phyloP scores from a whole-genome alignment of 2,329 filamentous ascomycete species.

The Tolypocladium tropicale region DNA sequence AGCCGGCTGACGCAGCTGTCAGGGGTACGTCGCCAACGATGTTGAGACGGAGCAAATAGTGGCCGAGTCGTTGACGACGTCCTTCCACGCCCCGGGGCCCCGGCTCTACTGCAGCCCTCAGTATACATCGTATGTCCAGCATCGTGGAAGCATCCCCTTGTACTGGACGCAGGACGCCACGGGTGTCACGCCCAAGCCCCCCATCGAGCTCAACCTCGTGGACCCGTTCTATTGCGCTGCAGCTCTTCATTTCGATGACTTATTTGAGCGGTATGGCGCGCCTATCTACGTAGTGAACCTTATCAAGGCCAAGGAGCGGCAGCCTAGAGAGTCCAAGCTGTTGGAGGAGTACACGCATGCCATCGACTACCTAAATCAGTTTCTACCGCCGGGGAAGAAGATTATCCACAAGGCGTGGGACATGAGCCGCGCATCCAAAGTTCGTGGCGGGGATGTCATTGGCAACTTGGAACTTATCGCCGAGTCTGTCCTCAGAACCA shows the following conservation, averaged over 20 bases:
- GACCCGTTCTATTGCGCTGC: constrained; percentile 94
- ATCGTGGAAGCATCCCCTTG: constrained; percentile 89
- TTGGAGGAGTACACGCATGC: constrained; percentile 79
- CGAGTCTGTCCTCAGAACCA: constrained; percentile 73
- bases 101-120: constrained; percentile 78
- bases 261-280: constrained; percentile 87
- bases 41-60: constrained; percentile 99
- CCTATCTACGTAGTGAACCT: constrained; percentile 88
- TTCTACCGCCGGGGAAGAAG: constrained; percentile 70
- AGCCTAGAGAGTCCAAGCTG: constrained; percentile 83
- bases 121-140: constrained; percentile 94
- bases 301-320: constrained; percentile 80
- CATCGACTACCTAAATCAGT: constrained; percentile 89
- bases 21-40: constrained; percentile 92
- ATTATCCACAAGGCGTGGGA: constrained; percentile 96
- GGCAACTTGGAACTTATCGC: constrained; percentile 82
- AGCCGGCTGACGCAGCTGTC: background rate
- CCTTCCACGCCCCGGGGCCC: constrained; percentile 85
- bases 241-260: constrained; percentile 86
- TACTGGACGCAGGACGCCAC: constrained; percentile 97
- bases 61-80: constrained; percentile 86
- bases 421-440: constrained; percentile 93
- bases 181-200: constrained; percentile 90
- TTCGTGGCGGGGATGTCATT: constrained; percentile 87
- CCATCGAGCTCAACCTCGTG: constrained; percentile 88